Conservation (phyloP, 148 eudicot species). For the Pharnaceum exiguum region DNA sequence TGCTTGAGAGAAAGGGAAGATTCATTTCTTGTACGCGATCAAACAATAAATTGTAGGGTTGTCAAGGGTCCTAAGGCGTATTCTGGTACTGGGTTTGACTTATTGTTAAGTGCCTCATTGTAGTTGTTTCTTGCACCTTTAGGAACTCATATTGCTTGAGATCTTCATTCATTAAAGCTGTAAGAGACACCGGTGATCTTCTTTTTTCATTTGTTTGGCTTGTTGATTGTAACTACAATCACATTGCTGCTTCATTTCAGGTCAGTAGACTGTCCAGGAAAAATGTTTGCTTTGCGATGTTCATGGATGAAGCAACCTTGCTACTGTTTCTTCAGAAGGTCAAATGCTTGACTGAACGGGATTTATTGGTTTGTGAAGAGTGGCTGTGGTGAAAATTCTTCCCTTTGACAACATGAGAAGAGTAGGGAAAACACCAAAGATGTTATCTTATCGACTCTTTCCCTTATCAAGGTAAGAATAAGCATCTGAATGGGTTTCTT, state of each 20-base stretch:
- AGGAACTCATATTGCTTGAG: conserved; percentile 95
- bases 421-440: conserved; percentile 94
- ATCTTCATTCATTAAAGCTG: conserved; percentile 69
- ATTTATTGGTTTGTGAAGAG: conserved; percentile 85
- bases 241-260: conserved; percentile 32
- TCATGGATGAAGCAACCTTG: conserved; percentile 78
- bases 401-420: conserved; percentile 89
- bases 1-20: conserved; percentile 70
- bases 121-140: conserved; percentile 92
- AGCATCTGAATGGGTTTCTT: background rate
- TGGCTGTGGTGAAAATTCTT: conserved; percentile 90
- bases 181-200: conserved; percentile 20
- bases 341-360: conserved; percentile 87
- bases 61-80: conserved; percentile 71
- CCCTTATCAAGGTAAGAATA: conserved; percentile 82
- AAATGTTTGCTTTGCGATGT: conserved; percentile 98
- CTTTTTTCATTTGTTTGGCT: background rate
- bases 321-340: conserved; percentile 82
- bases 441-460: conserved; percentile 85
- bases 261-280: conserved; percentile 85
- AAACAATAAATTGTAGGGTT: conserved; percentile 87
- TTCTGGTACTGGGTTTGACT: conserved; percentile 88
- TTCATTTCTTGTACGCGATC: conserved; percentile 81
- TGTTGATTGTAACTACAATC: background rate
- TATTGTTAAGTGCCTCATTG: conserved; percentile 92